A percentile compares a stretch with the other conserved stretches of the same genome.
phyloP scores from a whole-genome alignment of 495 filamentous ascomycete genomes.

The Cercophora samala region DNA sequence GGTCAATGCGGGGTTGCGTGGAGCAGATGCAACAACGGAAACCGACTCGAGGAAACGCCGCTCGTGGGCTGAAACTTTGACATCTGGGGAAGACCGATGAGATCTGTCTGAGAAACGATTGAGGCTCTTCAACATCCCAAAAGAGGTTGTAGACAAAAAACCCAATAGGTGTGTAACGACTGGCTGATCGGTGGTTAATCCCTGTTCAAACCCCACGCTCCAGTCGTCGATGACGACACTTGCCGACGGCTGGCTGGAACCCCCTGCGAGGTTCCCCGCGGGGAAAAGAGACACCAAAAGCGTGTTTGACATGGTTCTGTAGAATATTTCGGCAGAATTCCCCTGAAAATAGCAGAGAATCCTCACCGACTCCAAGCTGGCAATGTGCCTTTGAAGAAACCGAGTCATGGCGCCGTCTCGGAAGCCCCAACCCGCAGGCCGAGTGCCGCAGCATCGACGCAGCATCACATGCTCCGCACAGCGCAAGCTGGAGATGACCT shows the following conservation, averaged over 20 bases:
- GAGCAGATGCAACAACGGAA: neutral
- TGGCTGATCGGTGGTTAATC: neutral
- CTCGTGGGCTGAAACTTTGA: neutral
- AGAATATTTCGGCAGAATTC: neutral
- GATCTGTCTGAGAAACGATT: neutral
- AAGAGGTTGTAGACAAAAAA: neutral
- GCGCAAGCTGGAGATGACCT: neutral
- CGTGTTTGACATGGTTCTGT: neutral
- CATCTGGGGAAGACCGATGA: neutral
- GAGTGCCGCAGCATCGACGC: conserved; percentile 13
- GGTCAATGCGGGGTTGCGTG: neutral
- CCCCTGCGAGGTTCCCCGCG: neutral
- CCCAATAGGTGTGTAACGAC: neutral
- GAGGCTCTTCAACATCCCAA: neutral
- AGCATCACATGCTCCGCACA: conserved; percentile 24
- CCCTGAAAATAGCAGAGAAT: conserved; percentile 1
- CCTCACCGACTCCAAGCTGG: neutral
- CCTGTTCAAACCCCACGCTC: neutral
- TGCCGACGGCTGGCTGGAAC: neutral
- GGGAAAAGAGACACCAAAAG: neutral
- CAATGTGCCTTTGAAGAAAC: neutral
- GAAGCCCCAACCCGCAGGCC: conserved; percentile 6
- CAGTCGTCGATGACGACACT: conserved; percentile 10
- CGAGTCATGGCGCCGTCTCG: conserved; percentile 16
- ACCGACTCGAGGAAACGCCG: neutral